phyloP scores from a whole-genome alignment of 2,329 filamentous ascomycete genomes.

The Colletotrichum spinosum region DNA sequence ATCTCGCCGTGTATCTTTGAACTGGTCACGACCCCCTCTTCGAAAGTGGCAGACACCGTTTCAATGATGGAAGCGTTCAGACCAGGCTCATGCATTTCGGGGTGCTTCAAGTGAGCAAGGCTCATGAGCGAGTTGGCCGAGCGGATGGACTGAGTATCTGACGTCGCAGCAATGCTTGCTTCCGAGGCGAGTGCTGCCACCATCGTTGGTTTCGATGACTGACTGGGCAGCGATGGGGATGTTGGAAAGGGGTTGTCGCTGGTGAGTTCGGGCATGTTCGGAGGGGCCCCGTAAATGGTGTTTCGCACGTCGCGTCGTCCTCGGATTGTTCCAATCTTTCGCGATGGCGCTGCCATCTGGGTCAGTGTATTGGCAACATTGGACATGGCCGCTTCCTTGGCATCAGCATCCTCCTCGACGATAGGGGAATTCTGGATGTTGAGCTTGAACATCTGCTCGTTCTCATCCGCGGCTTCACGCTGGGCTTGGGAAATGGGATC shows the following conservation, averaged over 20 bases:
- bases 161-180: constrained; percentile 67
- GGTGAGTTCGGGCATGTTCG: constrained; percentile 49
- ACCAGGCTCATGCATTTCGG: constrained; percentile 82
- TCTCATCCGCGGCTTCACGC: constrained; percentile 71
- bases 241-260: constrained; percentile 48
- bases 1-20: constrained; percentile 88
- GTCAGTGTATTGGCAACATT: constrained; percentile 81
- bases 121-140: constrained; percentile 85
- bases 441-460: constrained; percentile 79
- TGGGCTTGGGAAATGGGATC: constrained; percentile 79
- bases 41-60: constrained; percentile 87
- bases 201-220: constrained; percentile 56
- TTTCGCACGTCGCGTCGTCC: constrained; percentile 93
- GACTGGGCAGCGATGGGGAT: constrained; percentile 51
- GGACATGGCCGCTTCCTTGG: constrained; percentile 78
- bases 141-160: constrained; percentile 91
- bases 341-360: constrained; percentile 70
- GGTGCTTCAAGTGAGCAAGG: constrained; percentile 78
- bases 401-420: constrained; percentile 80
- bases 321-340: constrained; percentile 81
- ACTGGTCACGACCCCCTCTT: constrained; percentile 76
- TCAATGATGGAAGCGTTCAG: constrained; percentile 92
- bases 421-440: constrained; percentile 84
- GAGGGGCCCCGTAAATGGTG: constrained; percentile 81
- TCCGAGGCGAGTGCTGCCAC: constrained; percentile 72